These are phyloP conservation scores for Aspergillus alliaceus DNA, from an alignment of 2,329 filamentous ascomycete species.

Conservation along the genomic window DNA sequence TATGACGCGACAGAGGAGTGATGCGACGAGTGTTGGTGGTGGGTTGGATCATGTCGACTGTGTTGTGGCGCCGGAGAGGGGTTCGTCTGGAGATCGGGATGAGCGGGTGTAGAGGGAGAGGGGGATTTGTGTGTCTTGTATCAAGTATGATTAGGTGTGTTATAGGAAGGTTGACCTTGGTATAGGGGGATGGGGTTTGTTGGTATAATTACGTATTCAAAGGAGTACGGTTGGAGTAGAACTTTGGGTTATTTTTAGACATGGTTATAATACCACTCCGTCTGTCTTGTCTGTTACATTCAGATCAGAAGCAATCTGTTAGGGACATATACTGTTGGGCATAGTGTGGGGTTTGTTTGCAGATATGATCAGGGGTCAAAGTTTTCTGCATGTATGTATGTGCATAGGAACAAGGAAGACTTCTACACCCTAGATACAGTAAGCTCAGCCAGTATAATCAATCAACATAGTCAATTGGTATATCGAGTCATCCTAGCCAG, in stretches of 20 bases:
- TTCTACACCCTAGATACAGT: background rate
- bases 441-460: background rate
- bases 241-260: background rate
- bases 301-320: too few relatives aligned
- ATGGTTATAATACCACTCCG: background rate
- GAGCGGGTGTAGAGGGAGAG: background rate
- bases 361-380: too few relatives aligned
- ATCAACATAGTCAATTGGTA: background rate
- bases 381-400: background rate
- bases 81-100: conserved; percentile 1
- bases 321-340: background rate
- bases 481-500: background rate
- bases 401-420: background rate
- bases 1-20: conserved; percentile 6
- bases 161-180: background rate
- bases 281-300: too few relatives aligned
- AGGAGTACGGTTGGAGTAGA: background rate
- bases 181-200: background rate
- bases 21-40: background rate
- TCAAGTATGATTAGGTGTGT: background rate
- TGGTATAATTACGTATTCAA: background rate
- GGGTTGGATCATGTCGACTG: conserved; percentile 5
- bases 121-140: background rate
- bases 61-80: conserved; percentile 2
- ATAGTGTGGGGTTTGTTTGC: background rate